phyloP scores from a whole-genome alignment of 225 moss, liverwort and hornwort genomes.

The Marchantia polymorpha region DNA sequence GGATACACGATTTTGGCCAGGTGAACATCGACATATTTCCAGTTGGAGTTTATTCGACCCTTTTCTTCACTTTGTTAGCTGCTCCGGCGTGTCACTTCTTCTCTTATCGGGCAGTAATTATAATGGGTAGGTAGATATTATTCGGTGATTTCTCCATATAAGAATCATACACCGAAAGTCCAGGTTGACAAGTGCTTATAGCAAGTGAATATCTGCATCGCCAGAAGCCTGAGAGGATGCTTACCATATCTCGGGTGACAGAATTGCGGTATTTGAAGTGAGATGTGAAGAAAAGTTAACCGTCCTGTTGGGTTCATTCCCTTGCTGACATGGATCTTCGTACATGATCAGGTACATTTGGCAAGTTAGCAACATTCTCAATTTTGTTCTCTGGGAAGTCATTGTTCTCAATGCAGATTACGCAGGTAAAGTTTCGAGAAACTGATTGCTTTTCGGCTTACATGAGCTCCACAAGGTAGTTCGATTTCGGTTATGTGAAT shows the following conservation, averaged over 20 bases:
- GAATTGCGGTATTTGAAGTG: neutral
- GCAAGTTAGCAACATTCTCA: conserved; percentile 36
- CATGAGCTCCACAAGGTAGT: neutral
- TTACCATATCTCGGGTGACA: neutral
- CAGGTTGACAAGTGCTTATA: no score
- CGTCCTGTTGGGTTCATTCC: neutral
- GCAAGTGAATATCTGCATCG: neutral
- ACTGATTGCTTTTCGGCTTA: neutral
- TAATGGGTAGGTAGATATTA: conserved; percentile 35
- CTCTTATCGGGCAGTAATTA: conserved; percentile 35
- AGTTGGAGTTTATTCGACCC: conserved; percentile 38
- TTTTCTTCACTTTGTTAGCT: conserved; percentile 43
- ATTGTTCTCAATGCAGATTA: conserved; percentile 35
- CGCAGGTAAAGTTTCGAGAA: conserved; percentile 30
- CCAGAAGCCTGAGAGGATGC: neutral
- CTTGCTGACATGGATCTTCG: neutral
- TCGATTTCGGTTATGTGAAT: neutral
- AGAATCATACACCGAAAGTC: neutral
- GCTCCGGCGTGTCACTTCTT: conserved; percentile 43
- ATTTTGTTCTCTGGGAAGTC: conserved; percentile 30
- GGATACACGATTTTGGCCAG: conserved; percentile 17
- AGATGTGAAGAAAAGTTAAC: neutral
- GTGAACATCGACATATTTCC: conserved; percentile 43
- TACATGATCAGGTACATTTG: conserved; percentile 33
- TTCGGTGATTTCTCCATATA: neutral